phyloP scores from a whole-genome alignment of 23 red algal species.

The Agarophyton chilense region DNA sequence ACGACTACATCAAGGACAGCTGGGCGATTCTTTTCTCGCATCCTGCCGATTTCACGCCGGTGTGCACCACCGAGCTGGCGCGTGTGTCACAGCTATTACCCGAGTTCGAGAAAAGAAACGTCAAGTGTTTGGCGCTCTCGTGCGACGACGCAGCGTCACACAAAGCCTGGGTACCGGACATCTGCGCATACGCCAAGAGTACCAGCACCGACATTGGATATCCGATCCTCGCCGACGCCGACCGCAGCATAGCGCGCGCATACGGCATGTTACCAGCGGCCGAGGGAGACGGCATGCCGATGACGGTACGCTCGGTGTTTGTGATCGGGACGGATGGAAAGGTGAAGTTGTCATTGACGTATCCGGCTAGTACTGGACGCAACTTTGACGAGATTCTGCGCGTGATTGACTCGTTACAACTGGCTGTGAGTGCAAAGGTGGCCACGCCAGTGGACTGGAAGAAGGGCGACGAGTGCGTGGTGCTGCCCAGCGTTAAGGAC shows the following conservation, averaged over 20 bases:
- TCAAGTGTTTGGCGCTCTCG: slow-evolving; percentile 74
- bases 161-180: slow-evolving; percentile 69
- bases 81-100: slow-evolving; percentile 69
- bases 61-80: slow-evolving; percentile 91
- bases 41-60: slow-evolving; percentile 78
- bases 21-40: slow-evolving; percentile 72
- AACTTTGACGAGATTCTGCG: slow-evolving; percentile 91
- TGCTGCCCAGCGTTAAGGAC: slow-evolving; percentile 64
- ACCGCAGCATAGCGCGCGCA: slow-evolving; percentile 54
- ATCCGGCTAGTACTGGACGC: slow-evolving; percentile 73
- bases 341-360: slow-evolving; percentile 77
- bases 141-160: slow-evolving; percentile 74
- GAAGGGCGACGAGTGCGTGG: slow-evolving; percentile 63
- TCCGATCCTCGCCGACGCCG: slow-evolving; percentile 76
- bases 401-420: slow-evolving; percentile 79
- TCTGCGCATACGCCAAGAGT: slow-evolving; percentile 37
- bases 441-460: slow-evolving; percentile 89
- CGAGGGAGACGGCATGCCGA: slow-evolving; percentile 41
- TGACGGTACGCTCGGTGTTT: slow-evolving; percentile 84
- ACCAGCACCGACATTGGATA: slow-evolving; percentile 17
- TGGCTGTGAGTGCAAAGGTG: slow-evolving; percentile 45
- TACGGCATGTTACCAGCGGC: slow-evolving; percentile 80
- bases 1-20: slow-evolving; percentile 30
- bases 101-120: slow-evolving; percentile 77
- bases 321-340: slow-evolving; percentile 69